Percentiles rank a stretch among this genome's conserved stretches.
Conservation (phyloP, 1,139 yeast species). For the Blastobotrys persicus region DNA sequence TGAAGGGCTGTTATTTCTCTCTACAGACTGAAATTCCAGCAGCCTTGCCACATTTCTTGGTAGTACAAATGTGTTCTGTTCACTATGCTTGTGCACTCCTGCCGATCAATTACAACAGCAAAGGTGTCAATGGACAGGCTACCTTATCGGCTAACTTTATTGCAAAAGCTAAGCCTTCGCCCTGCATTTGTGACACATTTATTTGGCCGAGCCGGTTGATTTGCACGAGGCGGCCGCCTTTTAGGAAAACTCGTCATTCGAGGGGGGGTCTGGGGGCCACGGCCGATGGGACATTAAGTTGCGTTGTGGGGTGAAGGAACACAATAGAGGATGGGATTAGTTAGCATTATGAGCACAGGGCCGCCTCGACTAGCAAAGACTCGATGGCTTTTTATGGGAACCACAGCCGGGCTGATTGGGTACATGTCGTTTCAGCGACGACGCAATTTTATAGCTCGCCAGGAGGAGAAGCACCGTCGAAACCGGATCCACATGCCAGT, state of each 20-base stretch:
- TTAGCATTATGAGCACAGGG: not conserved
- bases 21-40: too few species aligned
- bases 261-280: too few species aligned
- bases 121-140: not conserved
- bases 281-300: too few species aligned
- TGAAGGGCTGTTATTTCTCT: too few species aligned
- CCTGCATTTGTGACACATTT: not conserved
- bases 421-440: slow-evolving; percentile 12
- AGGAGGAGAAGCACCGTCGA: slow-evolving; percentile 6
- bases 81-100: not conserved
- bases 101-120: not conserved
- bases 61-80: too few species aligned
- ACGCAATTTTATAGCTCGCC: not conserved
- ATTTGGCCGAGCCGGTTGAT: too few species aligned
- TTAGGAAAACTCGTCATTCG: too few species aligned
- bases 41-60: too few species aligned
- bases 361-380: slow-evolving; percentile 1
- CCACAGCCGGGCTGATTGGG: slow-evolving; percentile 9
- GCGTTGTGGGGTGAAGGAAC: too few species aligned
- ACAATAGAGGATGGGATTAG: not conserved
- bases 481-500: slow-evolving; percentile 30
- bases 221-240: too few species aligned
- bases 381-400: slow-evolving; percentile 14
- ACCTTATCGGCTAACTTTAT: not conserved
- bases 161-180: not conserved